Evolutionary conservation across 2,329 filamentous ascomycete species (phyloP), one percentile per base, ranked within the genome.

Genomic region (Tolypocladium tundrense): DNA sequence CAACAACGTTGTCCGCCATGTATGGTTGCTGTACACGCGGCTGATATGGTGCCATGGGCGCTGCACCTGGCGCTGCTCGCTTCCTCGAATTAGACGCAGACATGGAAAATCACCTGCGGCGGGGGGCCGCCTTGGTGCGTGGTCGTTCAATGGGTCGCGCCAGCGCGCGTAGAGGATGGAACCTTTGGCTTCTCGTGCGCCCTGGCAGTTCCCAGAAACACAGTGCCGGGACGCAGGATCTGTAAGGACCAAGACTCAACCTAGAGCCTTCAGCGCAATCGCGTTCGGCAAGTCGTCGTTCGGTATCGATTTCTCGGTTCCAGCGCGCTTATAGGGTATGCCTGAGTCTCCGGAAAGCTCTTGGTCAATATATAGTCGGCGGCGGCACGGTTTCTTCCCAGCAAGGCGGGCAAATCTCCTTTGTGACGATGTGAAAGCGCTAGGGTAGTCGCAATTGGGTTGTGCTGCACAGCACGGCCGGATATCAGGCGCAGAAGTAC

Each of bases 61-160:
- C 80, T 61, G 86, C 77, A 69, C 87, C 88, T 58, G 89, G 87
- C 53, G 89, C 88, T 64, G 87, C 79, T 70, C 90, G 82, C 77
- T 94, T 94, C 72, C 88, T 75, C 24, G 80, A 70, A 62, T 82
- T 82, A 52, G 75, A 72, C 39, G 73, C 67, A 58, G 81, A 77
- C 79, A 81, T 81, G 60, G 61, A 58, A 48, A 31, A 31, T 41
- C 50, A 56, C 42, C 40, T 31, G 45, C 24, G 37, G 24, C 45
- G 40, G 27, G 19, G 33, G 31, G 4, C 24, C 27, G 13, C 33
- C 24, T 35, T 14, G 13, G 8, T 52, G 31, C 19, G 48, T 35
- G 4, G 31, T 21, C 31, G 48, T 21, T 52, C 31, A 21, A 14
- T 16, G 19, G 31, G n/a, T 21, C 31, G 48, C 48, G 48, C 48